Evolutionary conservation across 2,329 filamentous ascomycete genomes (phyloP).

Genomic region (Fusarium guadeloupense): DNA sequence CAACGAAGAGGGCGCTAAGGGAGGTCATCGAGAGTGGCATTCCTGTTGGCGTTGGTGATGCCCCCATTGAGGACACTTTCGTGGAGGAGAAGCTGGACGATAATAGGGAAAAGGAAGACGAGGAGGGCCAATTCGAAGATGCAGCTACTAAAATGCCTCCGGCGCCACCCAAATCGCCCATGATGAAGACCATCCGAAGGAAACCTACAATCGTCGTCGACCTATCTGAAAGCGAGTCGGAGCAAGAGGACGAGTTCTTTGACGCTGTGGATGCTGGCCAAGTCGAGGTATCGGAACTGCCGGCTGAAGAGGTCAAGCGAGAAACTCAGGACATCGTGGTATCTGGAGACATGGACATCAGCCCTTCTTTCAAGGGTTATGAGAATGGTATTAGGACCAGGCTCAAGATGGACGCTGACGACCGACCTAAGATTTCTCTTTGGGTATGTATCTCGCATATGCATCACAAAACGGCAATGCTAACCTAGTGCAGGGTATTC

Average conservation of each 20-base stretch:
- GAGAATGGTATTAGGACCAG: slow-evolving; percentile 84
- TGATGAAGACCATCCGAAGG: slow-evolving; percentile 54
- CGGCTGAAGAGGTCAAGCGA: slow-evolving; percentile 56
- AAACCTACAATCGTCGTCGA: slow-evolving; percentile 75
- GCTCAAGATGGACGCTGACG: slow-evolving; percentile 89
- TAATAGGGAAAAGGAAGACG: slow-evolving; percentile 27
- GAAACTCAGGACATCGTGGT: slow-evolving; percentile 55
- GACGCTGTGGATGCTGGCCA: slow-evolving; percentile 95
- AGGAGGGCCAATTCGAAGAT: slow-evolving; percentile 38
- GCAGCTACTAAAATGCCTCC: slow-evolving; percentile 23
- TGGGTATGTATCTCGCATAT: slow-evolving; percentile 73
- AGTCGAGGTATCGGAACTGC: slow-evolving; percentile 80
- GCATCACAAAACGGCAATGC: background rate
- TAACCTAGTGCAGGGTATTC: slow-evolving; percentile 73
- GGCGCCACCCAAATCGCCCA: slow-evolving; percentile 20
- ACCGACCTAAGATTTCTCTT: slow-evolving; percentile 91
- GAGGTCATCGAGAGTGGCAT: slow-evolving; percentile 76
- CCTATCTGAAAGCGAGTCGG: slow-evolving; percentile 82
- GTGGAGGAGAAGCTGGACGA: slow-evolving; percentile 47
- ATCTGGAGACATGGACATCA: slow-evolving; percentile 69
- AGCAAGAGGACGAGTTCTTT: slow-evolving; percentile 92
- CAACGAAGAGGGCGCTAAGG: slow-evolving; percentile 87
- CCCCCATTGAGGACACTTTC: slow-evolving; percentile 42
- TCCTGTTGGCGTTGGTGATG: slow-evolving; percentile 45
- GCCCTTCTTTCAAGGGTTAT: slow-evolving; percentile 84